Evolutionary conservation across 2,329 filamentous ascomycete species (phyloP).

Genomic region (Colletotrichum sojae): DNA sequence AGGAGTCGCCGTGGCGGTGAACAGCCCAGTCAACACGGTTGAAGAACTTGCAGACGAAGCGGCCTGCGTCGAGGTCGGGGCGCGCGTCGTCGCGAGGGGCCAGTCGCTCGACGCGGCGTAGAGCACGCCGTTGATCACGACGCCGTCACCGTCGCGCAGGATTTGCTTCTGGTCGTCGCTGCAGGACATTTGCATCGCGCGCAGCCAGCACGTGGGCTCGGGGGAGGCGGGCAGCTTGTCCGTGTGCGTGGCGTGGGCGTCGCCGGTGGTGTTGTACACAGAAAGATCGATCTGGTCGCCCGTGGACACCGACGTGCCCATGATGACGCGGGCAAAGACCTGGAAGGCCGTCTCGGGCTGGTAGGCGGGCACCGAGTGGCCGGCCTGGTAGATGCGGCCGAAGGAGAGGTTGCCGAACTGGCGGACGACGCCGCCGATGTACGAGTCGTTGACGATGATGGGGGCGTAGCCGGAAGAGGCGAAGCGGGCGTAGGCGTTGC

Average conservation of each 20-base stretch:
- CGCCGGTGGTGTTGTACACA: constrained; percentile 70
- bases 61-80: constrained; percentile 42
- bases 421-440: constrained; percentile 80
- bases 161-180: constrained; percentile 62
- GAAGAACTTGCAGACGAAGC: constrained; percentile 43
- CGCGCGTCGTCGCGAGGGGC: constrained; percentile 52
- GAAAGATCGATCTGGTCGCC: constrained; percentile 67
- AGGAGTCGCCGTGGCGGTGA: constrained; percentile 53
- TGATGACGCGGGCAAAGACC: constrained; percentile 73
- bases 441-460: constrained; percentile 76
- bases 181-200: constrained; percentile 67
- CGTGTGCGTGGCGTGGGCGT: constrained; percentile 68
- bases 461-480: constrained; percentile 78
- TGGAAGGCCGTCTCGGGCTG: constrained; percentile 73
- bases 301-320: constrained; percentile 67
- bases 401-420: constrained; percentile 84
- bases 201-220: constrained; percentile 72
- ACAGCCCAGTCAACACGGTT: constrained; percentile 49
- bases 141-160: constrained; percentile 64
- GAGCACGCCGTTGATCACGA: constrained; percentile 73
- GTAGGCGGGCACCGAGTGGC: constrained; percentile 73
- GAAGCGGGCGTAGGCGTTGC: constrained; percentile 69
- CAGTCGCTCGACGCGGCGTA: constrained; percentile 60
- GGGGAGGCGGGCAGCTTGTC: constrained; percentile 65
- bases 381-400: constrained; percentile 75